phyloP scores from a whole-genome alignment of 176 grass and related monocot genomes.

The Oryza coarctata region DNA sequence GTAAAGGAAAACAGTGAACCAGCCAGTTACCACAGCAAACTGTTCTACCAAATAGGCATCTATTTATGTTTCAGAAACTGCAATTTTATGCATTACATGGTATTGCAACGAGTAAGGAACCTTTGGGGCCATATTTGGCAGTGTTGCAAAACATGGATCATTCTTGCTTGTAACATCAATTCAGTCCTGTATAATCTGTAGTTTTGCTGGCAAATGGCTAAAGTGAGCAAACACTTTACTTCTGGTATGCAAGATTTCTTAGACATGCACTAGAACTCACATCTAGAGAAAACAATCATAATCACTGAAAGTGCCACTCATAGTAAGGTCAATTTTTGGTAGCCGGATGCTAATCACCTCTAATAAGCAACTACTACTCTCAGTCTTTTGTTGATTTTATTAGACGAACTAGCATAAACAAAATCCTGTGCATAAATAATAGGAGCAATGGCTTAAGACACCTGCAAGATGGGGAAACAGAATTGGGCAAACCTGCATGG shows the following conservation, averaged over 20 bases:
- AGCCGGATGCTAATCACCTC: background rate
- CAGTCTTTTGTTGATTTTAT: background rate
- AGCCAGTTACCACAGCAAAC: background rate
- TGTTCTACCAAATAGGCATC: background rate
- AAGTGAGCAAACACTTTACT: background rate
- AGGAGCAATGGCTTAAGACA: background rate
- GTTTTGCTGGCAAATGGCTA: background rate
- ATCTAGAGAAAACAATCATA: background rate
- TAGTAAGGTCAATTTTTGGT: background rate
- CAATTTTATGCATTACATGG: background rate
- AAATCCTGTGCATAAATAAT: background rate
- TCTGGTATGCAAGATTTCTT: background rate
- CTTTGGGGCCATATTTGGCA: background rate
- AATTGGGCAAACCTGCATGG: slow-evolving; percentile 80
- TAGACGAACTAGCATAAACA: background rate
- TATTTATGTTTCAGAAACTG: background rate
- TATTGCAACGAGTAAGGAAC: background rate
- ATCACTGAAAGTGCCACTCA: background rate
- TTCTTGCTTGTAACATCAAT: background rate
- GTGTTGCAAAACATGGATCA: background rate
- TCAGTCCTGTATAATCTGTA: background rate
- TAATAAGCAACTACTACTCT: background rate
- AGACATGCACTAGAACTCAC: background rate
- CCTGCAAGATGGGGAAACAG: background rate
- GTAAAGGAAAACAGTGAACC: background rate